Evolutionary conservation across 1,139 yeast species (phyloP).

Genomic region (Yamadazyma jaroonii): DNA sequence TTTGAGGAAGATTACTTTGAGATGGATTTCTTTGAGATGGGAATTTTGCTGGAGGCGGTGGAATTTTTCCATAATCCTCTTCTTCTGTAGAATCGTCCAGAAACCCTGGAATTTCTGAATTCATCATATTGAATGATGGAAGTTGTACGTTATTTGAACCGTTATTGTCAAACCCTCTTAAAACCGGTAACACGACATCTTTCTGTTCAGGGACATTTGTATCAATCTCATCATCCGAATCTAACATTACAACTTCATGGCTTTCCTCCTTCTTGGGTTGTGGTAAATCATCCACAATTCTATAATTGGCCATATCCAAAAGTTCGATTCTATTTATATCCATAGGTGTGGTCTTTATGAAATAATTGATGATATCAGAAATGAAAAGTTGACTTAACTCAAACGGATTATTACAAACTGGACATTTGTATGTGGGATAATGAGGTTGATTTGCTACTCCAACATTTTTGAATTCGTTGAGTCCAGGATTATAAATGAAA

Average conservation of each 20-base stretch:
- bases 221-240: constrained; percentile 12
- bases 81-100: constrained; percentile 13
- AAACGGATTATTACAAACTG: constrained; percentile 38
- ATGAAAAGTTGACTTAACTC: constrained; percentile 35
- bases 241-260: constrained; percentile 28
- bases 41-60: background rate
- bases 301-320: constrained; percentile 33
- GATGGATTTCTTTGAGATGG: too few species aligned
- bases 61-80: constrained; percentile 4
- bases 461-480: constrained; percentile 10
- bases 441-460: background rate
- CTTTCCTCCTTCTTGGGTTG: constrained; percentile 8
- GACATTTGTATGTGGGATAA: constrained; percentile 35
- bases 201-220: background rate
- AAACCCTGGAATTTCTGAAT: constrained; percentile 2
- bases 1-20: too few species aligned
- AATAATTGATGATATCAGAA: constrained; percentile 42
- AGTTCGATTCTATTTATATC: constrained; percentile 37
- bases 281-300: constrained; percentile 28
- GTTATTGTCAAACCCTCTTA: background rate
- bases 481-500: constrained; percentile 13
- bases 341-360: constrained; percentile 38
- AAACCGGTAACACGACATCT: background rate
- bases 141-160: background rate
- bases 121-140: background rate